Evolutionary conservation across 768 basidiomycete genomes (phyloP).

Genomic region (Pleurotus eryngii): DNA sequence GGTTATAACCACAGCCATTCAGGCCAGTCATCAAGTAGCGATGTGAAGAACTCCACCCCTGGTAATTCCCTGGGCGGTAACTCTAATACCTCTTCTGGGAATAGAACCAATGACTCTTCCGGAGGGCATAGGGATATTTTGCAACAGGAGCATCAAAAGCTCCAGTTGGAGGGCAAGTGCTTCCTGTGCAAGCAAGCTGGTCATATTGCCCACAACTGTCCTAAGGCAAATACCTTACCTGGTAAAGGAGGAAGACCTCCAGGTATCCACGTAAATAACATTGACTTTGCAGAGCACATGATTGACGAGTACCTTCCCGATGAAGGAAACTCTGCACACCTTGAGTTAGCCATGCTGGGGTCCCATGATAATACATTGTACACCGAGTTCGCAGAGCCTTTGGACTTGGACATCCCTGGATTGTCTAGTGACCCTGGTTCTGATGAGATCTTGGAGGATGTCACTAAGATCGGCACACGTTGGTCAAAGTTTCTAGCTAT

Average conservation of each 20-base stretch:
- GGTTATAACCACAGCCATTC: too few relatives aligned
- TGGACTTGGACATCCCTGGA: background rate
- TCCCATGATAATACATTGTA: background rate
- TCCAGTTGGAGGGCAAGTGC: slow-evolving; percentile 22
- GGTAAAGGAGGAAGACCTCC: background rate
- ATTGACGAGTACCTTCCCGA: background rate
- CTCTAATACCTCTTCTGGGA: too few relatives aligned
- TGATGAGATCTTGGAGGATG: background rate
- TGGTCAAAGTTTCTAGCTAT: background rate
- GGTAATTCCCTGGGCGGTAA: background rate
- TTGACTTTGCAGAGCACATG: background rate
- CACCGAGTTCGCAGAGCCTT: too few relatives aligned
- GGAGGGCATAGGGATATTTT: background rate
- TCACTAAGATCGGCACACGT: background rate
- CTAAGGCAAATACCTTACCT: slow-evolving; percentile 14
- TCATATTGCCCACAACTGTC: slow-evolving; percentile 26
- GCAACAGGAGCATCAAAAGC: slow-evolving; percentile 5
- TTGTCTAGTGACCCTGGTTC: background rate
- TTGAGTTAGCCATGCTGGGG: background rate
- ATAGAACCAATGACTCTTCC: background rate
- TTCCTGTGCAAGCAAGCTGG: slow-evolving; percentile 23
- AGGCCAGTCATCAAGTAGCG: too few relatives aligned
- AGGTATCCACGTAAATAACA: background rate
- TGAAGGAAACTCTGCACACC: background rate
- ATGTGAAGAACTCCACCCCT: background rate